Evolutionary conservation across 192 early-diverging fungal genomes (phyloP).

Genomic region (Dissophora ornata): DNA sequence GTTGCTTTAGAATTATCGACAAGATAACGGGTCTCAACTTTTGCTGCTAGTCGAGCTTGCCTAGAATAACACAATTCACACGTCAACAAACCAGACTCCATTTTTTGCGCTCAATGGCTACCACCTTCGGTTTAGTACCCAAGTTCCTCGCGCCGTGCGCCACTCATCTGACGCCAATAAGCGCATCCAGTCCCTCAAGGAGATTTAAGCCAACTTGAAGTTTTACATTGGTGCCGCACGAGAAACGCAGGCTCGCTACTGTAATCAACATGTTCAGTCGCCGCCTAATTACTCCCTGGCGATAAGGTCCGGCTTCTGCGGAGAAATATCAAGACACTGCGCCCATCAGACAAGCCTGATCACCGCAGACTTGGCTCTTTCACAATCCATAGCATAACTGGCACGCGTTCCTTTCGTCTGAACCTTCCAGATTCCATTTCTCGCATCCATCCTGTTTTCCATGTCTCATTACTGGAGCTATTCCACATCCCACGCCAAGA

Average conservation of each 20-base stretch:
- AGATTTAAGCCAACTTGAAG: background rate
- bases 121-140: conserved; percentile 28
- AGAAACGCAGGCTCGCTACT: background rate
- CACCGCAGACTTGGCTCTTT: conserved; percentile 13
- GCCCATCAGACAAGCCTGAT: conserved; percentile 1
- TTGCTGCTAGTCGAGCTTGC: conserved; percentile 59
- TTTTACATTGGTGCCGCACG: conserved; percentile 16
- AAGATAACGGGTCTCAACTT: conserved; percentile 57
- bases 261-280: too few relatives aligned
- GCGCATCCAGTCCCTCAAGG: conserved; percentile 6
- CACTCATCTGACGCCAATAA: background rate
- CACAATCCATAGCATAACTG: background rate
- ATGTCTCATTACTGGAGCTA: conserved; percentile 1
- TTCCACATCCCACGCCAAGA: too few relatives aligned
- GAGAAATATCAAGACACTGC: background rate
- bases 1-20: conserved; percentile 45
- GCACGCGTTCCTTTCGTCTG: conserved; percentile 13
- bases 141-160: background rate
- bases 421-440: conserved; percentile 13
- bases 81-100: conserved; percentile 23
- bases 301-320: too few relatives aligned
- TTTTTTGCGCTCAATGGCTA: conserved; percentile 52
- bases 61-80: conserved; percentile 61
- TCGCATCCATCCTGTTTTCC: conserved; percentile 22
- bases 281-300: too few relatives aligned